Conservation (phyloP, 225 moss, liverwort and hornwort species). For the Physcomitrellopsis africana region DNA sequence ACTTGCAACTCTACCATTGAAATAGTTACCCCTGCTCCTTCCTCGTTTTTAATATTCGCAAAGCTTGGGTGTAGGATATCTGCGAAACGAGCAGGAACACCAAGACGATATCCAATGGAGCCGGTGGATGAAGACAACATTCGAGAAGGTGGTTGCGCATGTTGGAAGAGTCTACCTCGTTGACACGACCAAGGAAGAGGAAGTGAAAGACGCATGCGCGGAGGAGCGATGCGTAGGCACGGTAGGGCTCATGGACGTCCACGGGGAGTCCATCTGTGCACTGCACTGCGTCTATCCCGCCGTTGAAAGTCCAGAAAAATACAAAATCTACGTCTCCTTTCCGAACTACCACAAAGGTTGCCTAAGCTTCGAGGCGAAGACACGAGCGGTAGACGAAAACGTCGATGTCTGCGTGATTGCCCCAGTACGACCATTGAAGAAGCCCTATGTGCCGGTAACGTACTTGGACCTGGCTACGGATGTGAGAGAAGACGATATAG, state of each 20-base stretch:
- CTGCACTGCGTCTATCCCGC: constrained; percentile 56
- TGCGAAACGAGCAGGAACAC: constrained; percentile 43
- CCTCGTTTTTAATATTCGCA: background rate
- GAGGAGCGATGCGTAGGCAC: constrained; percentile 46
- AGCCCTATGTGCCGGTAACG: constrained; percentile 37
- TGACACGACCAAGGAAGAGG: constrained; percentile 42
- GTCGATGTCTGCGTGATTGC: constrained; percentile 58
- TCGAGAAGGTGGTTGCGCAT: constrained; percentile 54
- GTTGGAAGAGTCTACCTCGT: constrained; percentile 48
- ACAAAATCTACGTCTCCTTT: constrained; percentile 47
- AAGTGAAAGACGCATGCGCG: background rate
- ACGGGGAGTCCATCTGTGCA: constrained; percentile 55
- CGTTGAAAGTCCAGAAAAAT: constrained; percentile 39
- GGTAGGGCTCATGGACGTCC: constrained; percentile 51
- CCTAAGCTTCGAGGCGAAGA: constrained; percentile 50
- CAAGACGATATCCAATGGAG: constrained; percentile 58
- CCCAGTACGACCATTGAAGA: constrained; percentile 39
- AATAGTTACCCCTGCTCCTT: no score
- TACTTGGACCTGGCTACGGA: constrained; percentile 62
- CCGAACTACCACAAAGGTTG: constrained; percentile 47
- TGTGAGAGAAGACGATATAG: constrained; percentile 52
- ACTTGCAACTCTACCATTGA: no score
- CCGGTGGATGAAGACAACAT: constrained; percentile 51
- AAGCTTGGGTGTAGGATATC: constrained; percentile 32
- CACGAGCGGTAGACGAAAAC: constrained; percentile 39